phyloP scores from a whole-genome alignment of 306 rosid species.

The Luffa acutangula region DNA sequence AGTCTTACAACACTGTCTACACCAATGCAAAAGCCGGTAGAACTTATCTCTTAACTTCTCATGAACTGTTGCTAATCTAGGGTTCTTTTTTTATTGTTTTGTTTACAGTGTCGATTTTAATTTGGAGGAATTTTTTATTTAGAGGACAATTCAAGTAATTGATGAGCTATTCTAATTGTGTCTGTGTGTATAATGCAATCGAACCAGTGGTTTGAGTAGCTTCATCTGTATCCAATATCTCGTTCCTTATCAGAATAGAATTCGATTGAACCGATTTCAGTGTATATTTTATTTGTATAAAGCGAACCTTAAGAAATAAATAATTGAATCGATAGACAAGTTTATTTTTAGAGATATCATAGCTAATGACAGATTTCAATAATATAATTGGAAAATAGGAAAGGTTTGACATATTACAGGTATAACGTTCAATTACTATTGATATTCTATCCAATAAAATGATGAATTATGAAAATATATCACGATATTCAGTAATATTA shows the following conservation, averaged over 20 bases:
- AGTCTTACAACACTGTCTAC: slow-evolving; percentile 70
- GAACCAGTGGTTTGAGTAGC: neutral
- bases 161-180: neutral
- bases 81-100: neutral
- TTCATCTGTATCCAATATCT: neutral
- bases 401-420: neutral
- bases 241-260: neutral
- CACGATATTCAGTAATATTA: neutral
- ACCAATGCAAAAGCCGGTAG: slow-evolving; percentile 89
- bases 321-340: neutral
- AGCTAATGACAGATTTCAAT: neutral
- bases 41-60: neutral
- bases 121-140: neutral
- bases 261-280: neutral
- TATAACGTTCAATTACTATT: neutral
- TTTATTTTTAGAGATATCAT: neutral
- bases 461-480: neutral
- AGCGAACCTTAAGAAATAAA: neutral
- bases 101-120: neutral
- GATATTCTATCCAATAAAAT: neutral
- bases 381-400: neutral
- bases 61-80: slow-evolving; percentile 43
- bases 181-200: neutral
- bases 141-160: neutral
- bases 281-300: neutral